These are phyloP conservation scores for Magnaporthiopsis poae DNA, from an alignment of 2,329 filamentous ascomycete genomes.

Conservation along the genomic window DNA sequence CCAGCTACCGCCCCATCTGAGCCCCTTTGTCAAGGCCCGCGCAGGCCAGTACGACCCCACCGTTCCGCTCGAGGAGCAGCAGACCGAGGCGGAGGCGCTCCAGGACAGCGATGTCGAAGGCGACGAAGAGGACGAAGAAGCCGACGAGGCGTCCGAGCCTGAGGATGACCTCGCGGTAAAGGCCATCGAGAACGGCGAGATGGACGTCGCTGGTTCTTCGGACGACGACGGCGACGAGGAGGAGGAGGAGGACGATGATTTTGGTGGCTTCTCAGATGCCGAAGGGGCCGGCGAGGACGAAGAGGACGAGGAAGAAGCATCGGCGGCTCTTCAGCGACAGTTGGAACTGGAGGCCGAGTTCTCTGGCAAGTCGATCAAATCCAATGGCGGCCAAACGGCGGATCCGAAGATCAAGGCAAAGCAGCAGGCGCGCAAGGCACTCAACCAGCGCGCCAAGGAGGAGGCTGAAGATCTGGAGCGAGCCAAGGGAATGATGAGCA, in stretches of 20 bases:
- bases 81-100: constrained; percentile 75
- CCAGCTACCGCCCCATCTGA: constrained; percentile 83
- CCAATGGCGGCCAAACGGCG: constrained; percentile 24
- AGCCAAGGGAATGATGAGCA: constrained; percentile 94
- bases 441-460: constrained; percentile 59
- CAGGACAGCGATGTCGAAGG: constrained; percentile 44
- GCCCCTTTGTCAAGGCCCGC: constrained; percentile 83
- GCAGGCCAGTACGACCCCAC: constrained; percentile 89
- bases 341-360: constrained; percentile 88
- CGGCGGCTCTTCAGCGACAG: constrained; percentile 63
- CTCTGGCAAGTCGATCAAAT: constrained; percentile 52
- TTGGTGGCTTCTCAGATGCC: constrained; percentile 42
- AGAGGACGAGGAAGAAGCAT: constrained; percentile 51
- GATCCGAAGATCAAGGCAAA: constrained; percentile 53
- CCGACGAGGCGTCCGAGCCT: constrained; percentile 8
- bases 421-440: constrained; percentile 59
- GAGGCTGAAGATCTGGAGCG: constrained; percentile 84
- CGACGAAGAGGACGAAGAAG: constrained; percentile 24
- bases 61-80: constrained; percentile 73
- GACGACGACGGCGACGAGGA: constrained; percentile 35
- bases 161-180: constrained; percentile 22
- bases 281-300: constrained; percentile 31
- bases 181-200: constrained; percentile 34
- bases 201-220: constrained; percentile 39
- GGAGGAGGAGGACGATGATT: constrained; percentile 34